Percentiles rank a stretch among this genome's conserved stretches.
These are phyloP conservation scores for Volvox africanus DNA, from an alignment of 139 green algal species.

Conservation along the genomic window DNA sequence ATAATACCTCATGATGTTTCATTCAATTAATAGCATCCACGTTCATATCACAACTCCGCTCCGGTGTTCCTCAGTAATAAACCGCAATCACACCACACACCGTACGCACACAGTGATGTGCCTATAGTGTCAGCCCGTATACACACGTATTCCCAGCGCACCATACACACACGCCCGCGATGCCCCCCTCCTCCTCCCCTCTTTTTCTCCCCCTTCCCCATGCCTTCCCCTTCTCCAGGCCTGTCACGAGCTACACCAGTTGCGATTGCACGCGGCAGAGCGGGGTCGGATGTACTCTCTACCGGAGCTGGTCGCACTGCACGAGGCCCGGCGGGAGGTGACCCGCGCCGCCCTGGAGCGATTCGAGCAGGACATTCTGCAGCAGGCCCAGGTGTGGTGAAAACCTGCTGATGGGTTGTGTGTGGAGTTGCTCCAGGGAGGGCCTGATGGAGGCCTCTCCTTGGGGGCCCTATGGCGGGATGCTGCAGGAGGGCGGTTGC, in stretches of 20 bases:
- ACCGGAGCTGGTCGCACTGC: constrained; percentile 44
- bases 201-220: not conserved
- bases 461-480: too few species aligned
- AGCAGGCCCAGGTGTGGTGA: constrained; percentile 45
- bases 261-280: constrained; percentile 36
- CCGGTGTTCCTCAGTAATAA: too few species aligned
- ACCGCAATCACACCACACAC: too few species aligned
- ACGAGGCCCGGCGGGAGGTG: constrained; percentile 16
- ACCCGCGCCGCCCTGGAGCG: constrained; percentile 33
- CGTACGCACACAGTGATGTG: too few species aligned
- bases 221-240: not conserved
- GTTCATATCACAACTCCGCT: too few species aligned
- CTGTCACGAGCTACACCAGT: constrained; percentile 33
- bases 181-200: not conserved
- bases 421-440: too few species aligned
- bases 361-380: constrained; percentile 50
- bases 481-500: too few species aligned
- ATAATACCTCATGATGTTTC: too few species aligned
- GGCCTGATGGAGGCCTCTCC: too few species aligned
- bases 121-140: too few species aligned
- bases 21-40: too few species aligned
- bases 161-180: not conserved
- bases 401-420: not conserved
- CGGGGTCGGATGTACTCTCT: constrained; percentile 53
- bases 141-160: too few species aligned